A percentile compares a stretch with the other conserved stretches of the same genome.
Evolutionary conservation across 1,284 basidiomycete species (phyloP).

Genomic region (Trichosporon asahii): DNA sequence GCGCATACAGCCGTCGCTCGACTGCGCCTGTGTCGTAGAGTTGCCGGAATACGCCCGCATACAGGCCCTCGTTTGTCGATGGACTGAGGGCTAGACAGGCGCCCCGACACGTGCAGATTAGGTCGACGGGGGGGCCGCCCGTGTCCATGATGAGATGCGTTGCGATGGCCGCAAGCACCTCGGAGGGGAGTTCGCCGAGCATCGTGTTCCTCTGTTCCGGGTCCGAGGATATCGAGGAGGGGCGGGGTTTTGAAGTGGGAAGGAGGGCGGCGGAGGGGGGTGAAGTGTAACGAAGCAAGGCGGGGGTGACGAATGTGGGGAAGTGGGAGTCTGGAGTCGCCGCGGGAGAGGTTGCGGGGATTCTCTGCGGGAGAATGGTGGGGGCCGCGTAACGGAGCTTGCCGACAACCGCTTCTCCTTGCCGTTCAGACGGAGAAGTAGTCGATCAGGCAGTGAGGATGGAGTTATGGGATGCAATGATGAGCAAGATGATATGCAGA

Average conservation of each 20-base stretch:
- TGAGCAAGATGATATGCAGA: too few species aligned
- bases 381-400: too few species aligned
- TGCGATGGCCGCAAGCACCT: constrained; percentile 61
- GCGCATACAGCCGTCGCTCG: constrained; percentile 56
- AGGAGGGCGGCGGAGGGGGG: not conserved
- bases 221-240: too few species aligned
- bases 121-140: constrained; percentile 45
- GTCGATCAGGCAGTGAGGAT: too few species aligned
- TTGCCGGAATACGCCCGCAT: constrained; percentile 60
- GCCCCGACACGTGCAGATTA: constrained; percentile 57
- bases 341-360: not conserved
- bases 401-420: too few species aligned
- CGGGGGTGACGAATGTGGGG: not conserved
- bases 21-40: constrained; percentile 63
- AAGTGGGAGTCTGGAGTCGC: not conserved
- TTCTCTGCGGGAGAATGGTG: not conserved
- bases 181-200: constrained; percentile 58
- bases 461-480: too few species aligned
- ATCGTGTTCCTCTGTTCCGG: too few species aligned
- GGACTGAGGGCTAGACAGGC: constrained; percentile 54
- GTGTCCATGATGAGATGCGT: constrained; percentile 52
- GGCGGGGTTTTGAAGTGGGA: not conserved
- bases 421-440: too few species aligned
- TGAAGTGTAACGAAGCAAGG: not conserved
- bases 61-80: constrained; percentile 58